These are phyloP conservation scores for Aspergillus sparsus DNA, from an alignment of 495 filamentous ascomycete species.

Conservation along the genomic window DNA sequence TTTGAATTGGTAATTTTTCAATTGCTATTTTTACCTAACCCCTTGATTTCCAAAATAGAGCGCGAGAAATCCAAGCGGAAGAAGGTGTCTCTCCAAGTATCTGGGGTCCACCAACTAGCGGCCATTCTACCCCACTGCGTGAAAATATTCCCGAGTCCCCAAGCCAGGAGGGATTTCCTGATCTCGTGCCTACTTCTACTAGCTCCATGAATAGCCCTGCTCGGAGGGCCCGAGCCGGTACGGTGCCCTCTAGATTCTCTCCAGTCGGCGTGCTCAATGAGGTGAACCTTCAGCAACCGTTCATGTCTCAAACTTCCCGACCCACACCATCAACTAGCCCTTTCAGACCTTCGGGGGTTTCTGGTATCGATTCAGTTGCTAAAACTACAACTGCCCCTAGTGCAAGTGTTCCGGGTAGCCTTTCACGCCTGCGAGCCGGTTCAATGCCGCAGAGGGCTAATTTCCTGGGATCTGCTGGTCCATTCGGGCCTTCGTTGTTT, in stretches of 20 bases:
- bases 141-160: slow-evolving; percentile 96
- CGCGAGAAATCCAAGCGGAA: slow-evolving; percentile 95
- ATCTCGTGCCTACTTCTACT: slow-evolving; percentile 70
- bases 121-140: slow-evolving; percentile 90
- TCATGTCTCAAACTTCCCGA: slow-evolving; percentile 79
- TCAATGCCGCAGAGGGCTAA: slow-evolving; percentile 90
- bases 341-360: slow-evolving; percentile 76
- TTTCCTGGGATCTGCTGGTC: slow-evolving; percentile 60
- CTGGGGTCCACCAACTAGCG: slow-evolving; percentile 95
- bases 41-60: slow-evolving; percentile 50
- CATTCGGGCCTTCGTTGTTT: slow-evolving; percentile 88
- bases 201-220: slow-evolving; percentile 57
- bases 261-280: slow-evolving; percentile 64
- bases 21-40: slow-evolving; percentile 19
- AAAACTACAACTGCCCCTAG: slow-evolving; percentile 46
- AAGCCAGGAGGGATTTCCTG: slow-evolving; percentile 93
- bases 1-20: background rate
- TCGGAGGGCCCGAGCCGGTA: slow-evolving; percentile 84
- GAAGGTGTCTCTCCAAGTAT: slow-evolving; percentile 84
- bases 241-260: slow-evolving; percentile 91
- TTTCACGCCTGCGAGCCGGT: slow-evolving; percentile 88
- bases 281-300: slow-evolving; percentile 59
- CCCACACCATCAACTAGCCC: slow-evolving; percentile 90
- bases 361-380: slow-evolving; percentile 61
- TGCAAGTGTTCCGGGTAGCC: slow-evolving; percentile 63